Evolutionary conservation across 192 early-diverging fungal species (phyloP), one percentile per base, ranked within the genome.

Genomic region (Phlyctochytrium bullatum): DNA sequence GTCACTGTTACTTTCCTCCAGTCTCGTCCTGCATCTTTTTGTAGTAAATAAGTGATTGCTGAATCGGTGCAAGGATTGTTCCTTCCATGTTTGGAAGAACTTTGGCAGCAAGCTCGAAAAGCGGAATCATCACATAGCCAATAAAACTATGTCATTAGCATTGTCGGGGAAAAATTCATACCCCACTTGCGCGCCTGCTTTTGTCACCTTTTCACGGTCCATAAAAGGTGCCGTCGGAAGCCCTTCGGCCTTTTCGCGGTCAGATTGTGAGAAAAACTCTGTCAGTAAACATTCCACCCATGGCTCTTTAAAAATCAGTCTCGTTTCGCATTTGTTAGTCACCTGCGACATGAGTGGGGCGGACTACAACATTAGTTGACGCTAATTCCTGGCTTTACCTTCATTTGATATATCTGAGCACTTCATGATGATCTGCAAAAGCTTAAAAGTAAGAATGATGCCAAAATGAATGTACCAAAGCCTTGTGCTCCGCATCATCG

Each of bases 361-460:
- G 67, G 30, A 69, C 67, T n/a, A n/a, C n/a, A n/a, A n/a, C n/a
- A n/a, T n/a, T n/a, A n/a, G n/a, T n/a, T 67, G 33, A 3, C 1
- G 67, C 63, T 17, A 73, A 65, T 12, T 78, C 40, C 40, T 65
- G 68, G 14, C n/a, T n/a, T n/a, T n/a, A n/a, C n/a, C n/a, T 75
- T 85, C 83, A 65, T 85, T 85, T 50, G 64, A 68, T 24, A 85
- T 82, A 60, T 85, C 83, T 12, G 83, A 76, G 62, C 83, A 83
- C 60, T 85, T 85, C 17, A 80, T 65, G 47, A 85, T 69, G 34
- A 83, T 75, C 57, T 79, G 79, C 52, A 85, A 52, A 34, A 85
- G 69, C 73, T 80, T 27, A 63, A 62, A 75, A 29, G 24, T 52
- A 0, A 58, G 23, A n/a, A n/a, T n/a, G 6, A 35, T 57, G 1